Base-by-base conservation (phyloP, 805 yeast species). In the Kuraishia borneana region DNA sequence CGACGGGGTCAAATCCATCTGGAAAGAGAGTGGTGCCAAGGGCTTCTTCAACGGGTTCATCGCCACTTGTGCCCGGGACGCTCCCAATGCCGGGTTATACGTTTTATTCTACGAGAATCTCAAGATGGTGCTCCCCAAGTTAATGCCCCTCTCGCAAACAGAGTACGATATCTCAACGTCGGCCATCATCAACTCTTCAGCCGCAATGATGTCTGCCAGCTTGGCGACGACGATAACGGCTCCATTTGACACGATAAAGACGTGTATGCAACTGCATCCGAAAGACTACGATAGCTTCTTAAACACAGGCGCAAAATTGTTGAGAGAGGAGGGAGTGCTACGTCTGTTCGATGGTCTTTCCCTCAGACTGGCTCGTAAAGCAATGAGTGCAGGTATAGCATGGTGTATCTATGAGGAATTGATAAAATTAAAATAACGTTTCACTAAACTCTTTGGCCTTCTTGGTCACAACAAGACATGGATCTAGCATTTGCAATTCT, bases 321-420 rank as follows among this genome's bases (percentile, higher is more conserved):
- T 57, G 44, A 59, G 44, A 39, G 58, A 53, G 46, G 88, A 59
- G 54, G 78, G 63, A 4, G 43, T 67, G 18, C 42, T 54, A 18
- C 70, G 76, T 31, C 60, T 92, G 35, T 88, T 92, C 53, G 79
- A 84, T 53, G 98, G 98, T 0, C 58, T 92, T 21, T 70, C 84
- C 27, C 63, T 92, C 44, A 65, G 98, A 42, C 64, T 92, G 33
- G 67, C 80, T 4, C 67, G 97, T 45, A 92, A 92, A 56, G 95
- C 89, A 0, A 54, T 83, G 32, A 82, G 95, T 54, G 89, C 96
- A 0, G 96, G 95, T 2, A 85, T 92, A 40, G 87, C 95, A 33
- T 92, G 98, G 98, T 84, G 95, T 39, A 78, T 92, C 18, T 92
- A 89, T 53, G 98, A 92, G 54, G 96, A 92, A 51, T 58, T 89